These are phyloP conservation scores for Metschnikowia bowlesiae DNA, from an alignment of 805 yeast genomes.

Conservation along the genomic window DNA sequence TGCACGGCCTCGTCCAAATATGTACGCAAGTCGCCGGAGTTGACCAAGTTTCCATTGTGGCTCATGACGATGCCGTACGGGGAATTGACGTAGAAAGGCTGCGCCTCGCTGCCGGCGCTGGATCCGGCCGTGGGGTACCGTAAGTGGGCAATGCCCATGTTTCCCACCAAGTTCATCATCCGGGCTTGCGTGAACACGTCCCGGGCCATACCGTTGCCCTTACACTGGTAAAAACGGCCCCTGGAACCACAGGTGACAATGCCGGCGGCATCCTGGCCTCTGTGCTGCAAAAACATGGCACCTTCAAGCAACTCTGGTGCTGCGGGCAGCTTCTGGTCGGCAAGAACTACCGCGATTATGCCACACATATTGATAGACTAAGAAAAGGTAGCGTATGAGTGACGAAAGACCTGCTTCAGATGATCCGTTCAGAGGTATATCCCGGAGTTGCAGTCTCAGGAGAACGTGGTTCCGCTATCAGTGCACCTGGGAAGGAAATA, in stretches of 20 bases:
- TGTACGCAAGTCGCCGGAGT: conserved; percentile 68
- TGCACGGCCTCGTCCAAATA: conserved; percentile 91
- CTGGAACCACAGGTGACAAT: conserved; percentile 92
- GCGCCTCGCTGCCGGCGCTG: conserved; percentile 93
- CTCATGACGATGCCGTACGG: conserved; percentile 90
- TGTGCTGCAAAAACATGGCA: conserved; percentile 85
- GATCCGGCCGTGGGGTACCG: conserved; percentile 98
- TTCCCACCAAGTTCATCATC: conserved; percentile 76
- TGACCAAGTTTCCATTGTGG: conserved; percentile 94
- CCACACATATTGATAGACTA: conserved; percentile 73
- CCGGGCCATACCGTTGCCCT: conserved; percentile 98
- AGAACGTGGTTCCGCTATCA: conserved; percentile 1
- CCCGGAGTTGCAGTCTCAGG: background rate
- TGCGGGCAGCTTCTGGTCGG: conserved; percentile 66
- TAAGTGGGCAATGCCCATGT: conserved; percentile 92
- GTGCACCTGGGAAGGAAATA: background rate
- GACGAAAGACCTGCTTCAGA: background rate
- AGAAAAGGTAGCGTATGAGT: background rate
- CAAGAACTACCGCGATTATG: conserved; percentile 78
- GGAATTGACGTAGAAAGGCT: conserved; percentile 95
- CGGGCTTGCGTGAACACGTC: conserved; percentile 90
- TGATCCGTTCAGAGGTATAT: background rate
- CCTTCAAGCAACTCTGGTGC: conserved; percentile 93
- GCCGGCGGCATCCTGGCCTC: conserved; percentile 99
- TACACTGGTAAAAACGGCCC: conserved; percentile 94